Percentiles rank a stretch among this genome's conserved stretches.
Evolutionary conservation across 2,329 filamentous ascomycete genomes (phyloP).

Genomic region (Colletotrichum orbiculare): DNA sequence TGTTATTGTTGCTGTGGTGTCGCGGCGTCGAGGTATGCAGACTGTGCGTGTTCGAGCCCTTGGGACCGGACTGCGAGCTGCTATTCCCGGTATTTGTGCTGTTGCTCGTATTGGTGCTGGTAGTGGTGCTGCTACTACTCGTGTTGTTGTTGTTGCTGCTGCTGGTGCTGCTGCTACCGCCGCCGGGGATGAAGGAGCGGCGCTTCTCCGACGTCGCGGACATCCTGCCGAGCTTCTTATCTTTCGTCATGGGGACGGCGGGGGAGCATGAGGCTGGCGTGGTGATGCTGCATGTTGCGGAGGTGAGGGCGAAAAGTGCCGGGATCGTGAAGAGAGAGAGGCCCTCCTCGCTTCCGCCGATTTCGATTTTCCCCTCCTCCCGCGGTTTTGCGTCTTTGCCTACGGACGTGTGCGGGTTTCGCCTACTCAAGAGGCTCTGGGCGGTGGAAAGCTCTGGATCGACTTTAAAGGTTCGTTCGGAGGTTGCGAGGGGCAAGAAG

Average conservation of each 20-base stretch:
- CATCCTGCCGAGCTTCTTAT: conserved; percentile 37
- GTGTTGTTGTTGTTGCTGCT: conserved; percentile 40
- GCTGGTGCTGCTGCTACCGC: conserved; percentile 31
- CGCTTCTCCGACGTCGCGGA: conserved; percentile 54
- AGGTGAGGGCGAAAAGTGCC: background rate
- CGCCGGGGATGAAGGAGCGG: conserved; percentile 45
- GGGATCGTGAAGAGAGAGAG: too few relatives aligned
- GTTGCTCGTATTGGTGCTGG: conserved; percentile 39
- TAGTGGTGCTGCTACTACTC: conserved; percentile 13
- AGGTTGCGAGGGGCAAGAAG: too few relatives aligned
- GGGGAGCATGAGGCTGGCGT: conserved; percentile 13
- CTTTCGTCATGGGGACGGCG: conserved; percentile 38
- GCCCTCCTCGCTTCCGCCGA: too few relatives aligned
- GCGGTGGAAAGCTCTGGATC: too few relatives aligned
- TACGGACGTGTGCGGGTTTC: too few relatives aligned
- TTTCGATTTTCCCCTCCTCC: too few relatives aligned
- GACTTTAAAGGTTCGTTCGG: too few relatives aligned
- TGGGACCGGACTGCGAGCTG: background rate
- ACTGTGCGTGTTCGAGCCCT: conserved; percentile 40
- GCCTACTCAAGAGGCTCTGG: too few relatives aligned
- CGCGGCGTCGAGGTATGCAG: conserved; percentile 43
- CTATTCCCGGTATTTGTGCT: background rate
- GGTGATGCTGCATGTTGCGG: conserved; percentile 35
- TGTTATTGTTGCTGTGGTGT: conserved; percentile 40
- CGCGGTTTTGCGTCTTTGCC: too few relatives aligned